Evolutionary conservation across 1,284 basidiomycete genomes (phyloP).

Genomic region (Marasmius oreades): DNA sequence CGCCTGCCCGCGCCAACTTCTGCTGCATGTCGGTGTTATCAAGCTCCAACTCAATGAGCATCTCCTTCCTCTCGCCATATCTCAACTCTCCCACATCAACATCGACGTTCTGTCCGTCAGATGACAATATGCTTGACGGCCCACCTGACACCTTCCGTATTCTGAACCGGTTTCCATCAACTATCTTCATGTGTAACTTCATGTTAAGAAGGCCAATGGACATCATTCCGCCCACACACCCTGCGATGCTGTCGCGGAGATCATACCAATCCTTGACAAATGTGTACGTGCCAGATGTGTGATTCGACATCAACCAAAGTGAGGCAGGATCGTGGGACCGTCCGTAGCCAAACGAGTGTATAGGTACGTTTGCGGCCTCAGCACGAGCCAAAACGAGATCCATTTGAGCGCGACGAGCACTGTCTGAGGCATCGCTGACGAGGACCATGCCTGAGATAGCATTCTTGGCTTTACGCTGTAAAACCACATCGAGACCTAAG

Average conservation of each 20-base stretch:
- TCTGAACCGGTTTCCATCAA: constrained; percentile 79
- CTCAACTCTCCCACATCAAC: constrained; percentile 91
- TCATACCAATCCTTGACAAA: constrained; percentile 97
- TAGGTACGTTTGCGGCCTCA: constrained; percentile 93
- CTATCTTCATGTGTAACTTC: constrained; percentile 89
- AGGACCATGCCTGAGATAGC: constrained; percentile 88
- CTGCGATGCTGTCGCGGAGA: constrained; percentile 83
- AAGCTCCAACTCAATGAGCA: constrained; percentile 91
- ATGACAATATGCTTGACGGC: constrained; percentile 76
- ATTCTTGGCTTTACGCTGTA: constrained; percentile 91
- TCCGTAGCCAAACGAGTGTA: constrained; percentile 96
- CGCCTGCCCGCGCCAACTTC: constrained; percentile 20
- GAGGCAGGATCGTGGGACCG: constrained; percentile 95
- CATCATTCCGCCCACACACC: constrained; percentile 92
- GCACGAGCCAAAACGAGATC: constrained; percentile 94
- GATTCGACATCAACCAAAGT: constrained; percentile 98
- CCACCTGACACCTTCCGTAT: constrained; percentile 90
- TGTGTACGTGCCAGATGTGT: constrained; percentile 95
- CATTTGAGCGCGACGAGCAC: constrained; percentile 95
- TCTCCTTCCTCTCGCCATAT: constrained; percentile 90
- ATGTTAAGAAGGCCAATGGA: constrained; percentile 85
- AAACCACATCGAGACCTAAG: constrained; percentile 83
- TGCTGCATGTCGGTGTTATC: constrained; percentile 66
- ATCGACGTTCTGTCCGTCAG: constrained; percentile 90
- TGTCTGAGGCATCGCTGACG: constrained; percentile 88